Evolutionary conservation across 179 eudicot species (phyloP).

Genomic region (Camellia oleifera): DNA sequence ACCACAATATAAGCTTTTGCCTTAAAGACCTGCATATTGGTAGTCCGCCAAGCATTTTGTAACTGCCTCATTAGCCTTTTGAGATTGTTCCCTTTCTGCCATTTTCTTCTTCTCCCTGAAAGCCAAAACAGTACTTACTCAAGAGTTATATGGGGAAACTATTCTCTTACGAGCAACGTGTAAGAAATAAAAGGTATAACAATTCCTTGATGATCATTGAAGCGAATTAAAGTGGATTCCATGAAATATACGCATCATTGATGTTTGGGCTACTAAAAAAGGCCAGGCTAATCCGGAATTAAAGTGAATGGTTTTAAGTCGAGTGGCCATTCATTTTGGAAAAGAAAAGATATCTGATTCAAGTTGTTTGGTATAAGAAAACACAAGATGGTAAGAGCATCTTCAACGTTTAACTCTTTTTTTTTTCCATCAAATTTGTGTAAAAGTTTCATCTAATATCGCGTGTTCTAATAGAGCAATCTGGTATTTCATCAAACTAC

Average conservation of each 20-base stretch:
- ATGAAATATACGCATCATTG: neutral
- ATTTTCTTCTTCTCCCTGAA: slow-evolving; percentile 86
- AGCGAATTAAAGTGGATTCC: neutral
- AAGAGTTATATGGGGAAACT: neutral
- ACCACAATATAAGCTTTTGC: neutral
- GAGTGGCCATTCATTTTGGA: no score
- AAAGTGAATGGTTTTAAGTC: no score
- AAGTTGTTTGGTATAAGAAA: no score
- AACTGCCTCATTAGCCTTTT: slow-evolving; percentile 65
- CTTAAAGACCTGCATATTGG: slow-evolving; percentile 21
- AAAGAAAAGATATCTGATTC: no score
- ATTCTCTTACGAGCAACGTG: neutral
- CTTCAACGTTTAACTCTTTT: no score
- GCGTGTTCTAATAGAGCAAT: no score
- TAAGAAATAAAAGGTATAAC: neutral
- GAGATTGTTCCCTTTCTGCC: slow-evolving; percentile 60
- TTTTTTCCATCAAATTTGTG: no score
- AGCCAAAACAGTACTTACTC: neutral
- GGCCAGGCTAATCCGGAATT: no score
- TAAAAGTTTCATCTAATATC: no score
- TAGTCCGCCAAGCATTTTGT: slow-evolving; percentile 40
- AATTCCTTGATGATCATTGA: neutral
- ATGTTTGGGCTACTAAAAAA: no score
- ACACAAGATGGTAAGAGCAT: no score
- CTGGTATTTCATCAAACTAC: no score